Base-by-base conservation (phyloP, 176 grass and related monocot genomes). In the Melocanna baccifera region DNA sequence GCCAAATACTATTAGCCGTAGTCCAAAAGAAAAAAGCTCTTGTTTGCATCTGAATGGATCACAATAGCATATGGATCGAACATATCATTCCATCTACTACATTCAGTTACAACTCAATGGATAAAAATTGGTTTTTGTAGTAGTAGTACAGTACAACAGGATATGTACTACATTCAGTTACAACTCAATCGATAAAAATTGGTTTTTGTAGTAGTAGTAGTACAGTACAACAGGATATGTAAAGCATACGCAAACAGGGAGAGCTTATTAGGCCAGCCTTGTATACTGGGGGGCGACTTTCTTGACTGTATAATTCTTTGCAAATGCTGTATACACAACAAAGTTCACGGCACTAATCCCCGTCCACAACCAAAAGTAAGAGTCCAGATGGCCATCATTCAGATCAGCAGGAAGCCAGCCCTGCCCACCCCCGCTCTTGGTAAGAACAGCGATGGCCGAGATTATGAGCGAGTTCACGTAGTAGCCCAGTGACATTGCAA, bases 381-480 rank as follows among this genome's bases (percentile, higher is more conserved):
- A 94, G 86, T 98, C 87, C 1, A 98, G 85, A 79, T 97, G 95
- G 3, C 95, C 95, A 12, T 88, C 53, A 43, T 98, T 93, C 41
- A 94, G 78, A 67, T 94, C 68, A 53, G 85, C 69, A 16, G 91
- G 92, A 23, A 97, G 87, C 95, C 95, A 97, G 7, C 92, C 92
- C 34, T 61, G 45, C 23, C 84, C 20, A 3, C 77, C 90, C 15
- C 71, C 43, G 1, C 82, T 36, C 19, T 11, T 90, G 0, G 87
- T 89, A 26, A 70, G 19, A 3, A 10, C 39, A 18, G 90, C 91
- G 12, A 93, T 48, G 20, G 81, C 52, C 11, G 84, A 84, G 55
- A 94, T 58, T 3, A 90, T 20, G 29, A 94, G 26, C 12, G 95
- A 94, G 87, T 89, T 97, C 82, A 94, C 77, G 76, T 97, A 97